phyloP scores from a whole-genome alignment of 2,329 filamentous ascomycete species.

The Talaromyces funiculosus region DNA sequence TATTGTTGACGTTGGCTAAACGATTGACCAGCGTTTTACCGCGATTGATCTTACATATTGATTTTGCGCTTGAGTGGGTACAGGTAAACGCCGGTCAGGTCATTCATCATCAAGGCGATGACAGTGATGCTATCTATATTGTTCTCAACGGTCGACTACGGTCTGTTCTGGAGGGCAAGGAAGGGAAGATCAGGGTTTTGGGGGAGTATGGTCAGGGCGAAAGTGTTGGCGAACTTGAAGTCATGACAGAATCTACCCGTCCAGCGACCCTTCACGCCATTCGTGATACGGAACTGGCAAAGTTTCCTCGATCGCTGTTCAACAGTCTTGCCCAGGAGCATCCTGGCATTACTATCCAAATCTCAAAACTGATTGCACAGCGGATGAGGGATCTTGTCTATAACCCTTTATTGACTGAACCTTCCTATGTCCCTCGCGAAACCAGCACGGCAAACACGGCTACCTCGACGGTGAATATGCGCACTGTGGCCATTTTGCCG shows the following conservation, averaged over 20 bases:
- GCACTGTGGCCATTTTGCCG: slow-evolving; percentile 87
- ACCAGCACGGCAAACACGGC: slow-evolving; percentile 48
- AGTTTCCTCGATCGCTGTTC: slow-evolving; percentile 91
- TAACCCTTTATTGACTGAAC: slow-evolving; percentile 60
- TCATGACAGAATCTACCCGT: slow-evolving; percentile 88
- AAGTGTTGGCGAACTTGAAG: slow-evolving; percentile 93
- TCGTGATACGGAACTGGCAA: slow-evolving; percentile 90
- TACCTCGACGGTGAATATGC: slow-evolving; percentile 83
- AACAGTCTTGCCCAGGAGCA: slow-evolving; percentile 97
- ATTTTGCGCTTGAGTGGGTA: slow-evolving; percentile 97
- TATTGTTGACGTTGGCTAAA: slow-evolving; percentile 93
- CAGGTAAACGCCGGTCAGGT: slow-evolving; percentile 94
- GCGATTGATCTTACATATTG: slow-evolving; percentile 86
- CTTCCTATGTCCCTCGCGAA: slow-evolving; percentile 57
- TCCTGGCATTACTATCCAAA: slow-evolving; percentile 96
- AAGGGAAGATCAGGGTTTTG: slow-evolving; percentile 75
- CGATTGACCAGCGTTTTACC: slow-evolving; percentile 83
- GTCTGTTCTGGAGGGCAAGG: slow-evolving; percentile 73
- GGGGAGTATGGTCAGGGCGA: slow-evolving; percentile 96
- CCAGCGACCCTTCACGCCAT: slow-evolving; percentile 92
- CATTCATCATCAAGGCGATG: slow-evolving; percentile 86
- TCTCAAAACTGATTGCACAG: slow-evolving; percentile 95
- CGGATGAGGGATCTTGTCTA: slow-evolving; percentile 82
- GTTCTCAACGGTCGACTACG: slow-evolving; percentile 89
- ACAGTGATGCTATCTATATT: slow-evolving; percentile 97